Evolutionary conservation across 768 basidiomycete genomes (phyloP).

Genomic region (Kwoniella botswanensis): DNA sequence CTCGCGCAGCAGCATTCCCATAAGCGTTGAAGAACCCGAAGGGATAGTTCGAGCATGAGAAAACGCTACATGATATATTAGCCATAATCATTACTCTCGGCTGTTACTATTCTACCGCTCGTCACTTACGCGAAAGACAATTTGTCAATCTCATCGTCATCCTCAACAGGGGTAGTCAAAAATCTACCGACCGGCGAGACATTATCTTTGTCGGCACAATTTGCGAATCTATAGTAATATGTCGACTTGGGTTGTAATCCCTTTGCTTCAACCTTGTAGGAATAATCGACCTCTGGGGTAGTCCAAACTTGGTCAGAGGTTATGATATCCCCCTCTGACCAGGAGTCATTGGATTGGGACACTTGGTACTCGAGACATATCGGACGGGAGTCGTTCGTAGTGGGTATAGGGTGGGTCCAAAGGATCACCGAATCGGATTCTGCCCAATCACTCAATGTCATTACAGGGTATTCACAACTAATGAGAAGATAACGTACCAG

Average conservation of each 20-base stretch:
- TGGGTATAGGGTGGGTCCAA: slow-evolving; percentile 66
- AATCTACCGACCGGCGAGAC: slow-evolving; percentile 64
- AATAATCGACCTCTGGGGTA: slow-evolving; percentile 66
- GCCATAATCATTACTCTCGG: no score
- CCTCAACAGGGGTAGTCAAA: slow-evolving; percentile 63
- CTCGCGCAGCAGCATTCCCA: slow-evolving; percentile 65
- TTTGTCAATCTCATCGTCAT: slow-evolving; percentile 60
- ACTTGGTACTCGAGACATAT: slow-evolving; percentile 62
- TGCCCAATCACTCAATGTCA: not conserved
- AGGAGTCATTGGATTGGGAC: slow-evolving; percentile 62
- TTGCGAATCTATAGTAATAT: slow-evolving; percentile 66
- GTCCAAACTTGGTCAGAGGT: slow-evolving; percentile 65
- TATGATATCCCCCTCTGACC: slow-evolving; percentile 55
- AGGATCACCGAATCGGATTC: slow-evolving; percentile 62
- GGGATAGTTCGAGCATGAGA: slow-evolving; percentile 67
- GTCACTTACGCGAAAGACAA: slow-evolving; percentile 61
- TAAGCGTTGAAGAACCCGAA: slow-evolving; percentile 70
- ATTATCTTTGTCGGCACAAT: slow-evolving; percentile 63
- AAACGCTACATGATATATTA: slow-evolving; percentile 61
- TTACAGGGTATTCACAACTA: no score
- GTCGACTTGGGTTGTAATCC: slow-evolving; percentile 64
- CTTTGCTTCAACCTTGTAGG: slow-evolving; percentile 67
- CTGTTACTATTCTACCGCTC: no score
- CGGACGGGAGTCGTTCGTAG: slow-evolving; percentile 55
- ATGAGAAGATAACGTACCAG: slow-evolving; percentile 57